These are phyloP conservation scores for Colletotrichum sp. DNA, from an alignment of 2,329 filamentous ascomycete genomes.

Conservation along the genomic window DNA sequence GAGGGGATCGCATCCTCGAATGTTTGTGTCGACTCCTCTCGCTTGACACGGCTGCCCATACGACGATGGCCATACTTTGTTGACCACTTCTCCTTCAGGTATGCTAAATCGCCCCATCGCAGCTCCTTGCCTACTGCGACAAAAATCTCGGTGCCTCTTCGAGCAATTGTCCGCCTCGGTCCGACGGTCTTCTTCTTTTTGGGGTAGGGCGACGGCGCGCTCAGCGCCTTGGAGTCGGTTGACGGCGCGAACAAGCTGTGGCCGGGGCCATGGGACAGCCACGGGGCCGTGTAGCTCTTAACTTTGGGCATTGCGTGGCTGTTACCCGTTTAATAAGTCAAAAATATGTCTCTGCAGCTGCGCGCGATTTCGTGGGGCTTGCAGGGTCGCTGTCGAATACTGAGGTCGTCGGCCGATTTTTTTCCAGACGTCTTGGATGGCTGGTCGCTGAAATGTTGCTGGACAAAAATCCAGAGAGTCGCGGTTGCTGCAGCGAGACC, in stretches of 20 bases:
- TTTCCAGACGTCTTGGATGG: not conserved
- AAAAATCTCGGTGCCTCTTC: conserved; percentile 85
- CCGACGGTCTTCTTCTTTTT: conserved; percentile 50
- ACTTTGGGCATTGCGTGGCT: conserved; percentile 76
- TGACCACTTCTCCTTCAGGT: conserved; percentile 69
- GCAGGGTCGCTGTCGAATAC: not conserved
- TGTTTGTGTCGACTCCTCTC: conserved; percentile 46
- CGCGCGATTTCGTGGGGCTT: not conserved
- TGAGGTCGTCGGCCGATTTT: not conserved
- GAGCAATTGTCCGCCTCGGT: conserved; percentile 73
- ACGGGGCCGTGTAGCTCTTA: conserved; percentile 82
- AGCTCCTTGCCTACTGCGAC: conserved; percentile 88
- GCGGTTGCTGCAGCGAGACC: conserved; percentile 15
- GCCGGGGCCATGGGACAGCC: conserved; percentile 81
- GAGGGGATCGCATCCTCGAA: conserved; percentile 34
- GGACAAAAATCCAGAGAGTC: conserved; percentile 3
- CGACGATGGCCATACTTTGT: conserved; percentile 32
- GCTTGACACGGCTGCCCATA: conserved; percentile 47
- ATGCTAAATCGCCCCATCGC: conserved; percentile 84
- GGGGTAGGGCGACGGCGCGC: conserved; percentile 39
- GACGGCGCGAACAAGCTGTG: conserved; percentile 74
- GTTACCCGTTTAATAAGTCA: not conserved
- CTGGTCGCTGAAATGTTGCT: not conserved
- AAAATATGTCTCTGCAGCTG: not conserved
- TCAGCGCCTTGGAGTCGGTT: conserved; percentile 29